Base-by-base conservation (phyloP, 2,329 filamentous ascomycete species). In the Emmonsiellopsis sp. region DNA sequence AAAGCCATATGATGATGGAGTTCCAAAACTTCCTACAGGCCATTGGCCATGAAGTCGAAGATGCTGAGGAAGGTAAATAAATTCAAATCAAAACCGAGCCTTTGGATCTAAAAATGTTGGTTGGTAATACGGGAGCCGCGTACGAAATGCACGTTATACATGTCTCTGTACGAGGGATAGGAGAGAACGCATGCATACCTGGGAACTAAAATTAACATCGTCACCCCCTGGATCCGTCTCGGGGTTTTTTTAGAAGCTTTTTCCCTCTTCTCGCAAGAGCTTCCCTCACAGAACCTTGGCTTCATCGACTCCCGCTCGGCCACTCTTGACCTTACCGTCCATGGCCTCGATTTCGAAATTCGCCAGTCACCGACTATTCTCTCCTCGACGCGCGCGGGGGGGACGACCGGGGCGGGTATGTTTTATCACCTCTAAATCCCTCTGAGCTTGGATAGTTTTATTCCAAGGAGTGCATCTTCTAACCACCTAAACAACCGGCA, bases 311-410 rank as follows among this genome's bases (percentile, higher is more conserved):
- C 86, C 13, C 82, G 80, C 58, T 83, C 87, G 8, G 67, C 78
- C 1, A 70, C 74, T 2, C 68, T 96, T 37, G 80, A 88, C 10
- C 66, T 95, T 55, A 77, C 78, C 36, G 78, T 97, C 56, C 81
- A 76, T 52, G 83, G 78, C 53, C 77, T 77, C 51, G 87, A 95
- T 63, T 82, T 89, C 55, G 81, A 79, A 36, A 85, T 97, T 61
- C 79, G 84, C 57, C 93, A 97, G 69, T 95, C 89, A 1, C 92
- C 90, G 0, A 81, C 83, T 8, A 77, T 97, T 8, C 78, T 98
- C 39, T 84, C 83, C 1, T 95, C 90, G 1, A 80, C 83, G 57
- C 82, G 90, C 34, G 78, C 81, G 32, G 84, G 79, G 10, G 86
- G 86, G 1, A 90, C 86, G 1, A 90, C 86, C 1, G 85, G 86